Percentiles rank a stretch among this genome's conserved stretches.
These are phyloP conservation scores for Eucalyptus guilfoylei DNA, from an alignment of 345 rosid species.

Conservation along the genomic window DNA sequence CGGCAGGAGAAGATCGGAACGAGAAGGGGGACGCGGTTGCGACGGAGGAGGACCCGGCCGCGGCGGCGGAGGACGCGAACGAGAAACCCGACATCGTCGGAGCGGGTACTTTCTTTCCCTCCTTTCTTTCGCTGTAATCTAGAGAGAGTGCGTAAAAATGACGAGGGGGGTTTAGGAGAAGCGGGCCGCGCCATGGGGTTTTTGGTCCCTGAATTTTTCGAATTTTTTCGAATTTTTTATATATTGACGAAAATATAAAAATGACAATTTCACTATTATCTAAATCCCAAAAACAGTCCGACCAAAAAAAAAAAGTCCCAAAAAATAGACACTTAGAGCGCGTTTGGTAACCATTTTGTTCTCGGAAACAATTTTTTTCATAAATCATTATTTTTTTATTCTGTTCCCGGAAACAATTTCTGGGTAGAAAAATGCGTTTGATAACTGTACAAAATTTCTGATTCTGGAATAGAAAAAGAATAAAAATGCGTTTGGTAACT, in stretches of 20 bases:
- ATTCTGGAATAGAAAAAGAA: fast-evolving
- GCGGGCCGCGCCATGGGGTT: background rate
- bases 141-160: background rate
- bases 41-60: slow-evolving; percentile 23
- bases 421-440: fast-evolving
- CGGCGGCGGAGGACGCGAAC: slow-evolving; percentile 23
- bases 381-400: too few species aligned
- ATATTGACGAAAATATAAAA: background rate
- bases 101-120: background rate
- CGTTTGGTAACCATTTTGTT: fast-evolving
- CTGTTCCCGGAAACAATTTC: too few species aligned
- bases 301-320: too few species aligned
- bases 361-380: fast-evolving
- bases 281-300: too few species aligned
- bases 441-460: fast-evolving
- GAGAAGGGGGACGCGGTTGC: background rate
- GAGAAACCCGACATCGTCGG: slow-evolving; percentile 22
- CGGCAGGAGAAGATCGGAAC: slow-evolving; percentile 18
- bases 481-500: fast-evolving
- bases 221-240: background rate
- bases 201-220: background rate
- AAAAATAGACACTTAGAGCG: fast-evolving
- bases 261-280: background rate
- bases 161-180: background rate
- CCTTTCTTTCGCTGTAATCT: background rate